Base-by-base conservation (phyloP, 768 basidiomycete species). In the Gymnopilus dilepis region DNA sequence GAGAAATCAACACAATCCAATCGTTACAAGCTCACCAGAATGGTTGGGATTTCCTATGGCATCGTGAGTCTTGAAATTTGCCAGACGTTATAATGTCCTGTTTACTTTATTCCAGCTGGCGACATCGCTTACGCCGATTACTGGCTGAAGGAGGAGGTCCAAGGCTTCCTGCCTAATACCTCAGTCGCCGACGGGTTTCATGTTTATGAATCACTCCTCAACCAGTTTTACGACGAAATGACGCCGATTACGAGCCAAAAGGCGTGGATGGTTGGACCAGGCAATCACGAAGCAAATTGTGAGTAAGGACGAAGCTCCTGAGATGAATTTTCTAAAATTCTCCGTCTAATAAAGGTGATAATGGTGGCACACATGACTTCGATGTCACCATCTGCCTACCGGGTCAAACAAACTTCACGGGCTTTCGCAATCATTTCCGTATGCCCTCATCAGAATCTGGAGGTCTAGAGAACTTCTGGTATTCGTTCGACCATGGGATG, bases 281-380 rank as follows among this genome's bases (percentile, higher is more conserved):
- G 67, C 26, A 69, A 69, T 40, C 67, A 69, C 24, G 65, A 69
- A 47, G 63, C 67, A 2, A 69, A 67, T 40, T 67, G 65, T 66
- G 43, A 58, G 62, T 40, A 50, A 45, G 21, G 15, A 30, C 6
- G 0, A 15, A 9, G 13, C 1, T 17, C 15, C 9, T 31, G 30
- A 17, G n/a, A n/a, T n/a, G n/a, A n/a, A n/a, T n/a, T n/a, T n/a
- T n/a, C n/a, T n/a, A n/a, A n/a, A n/a, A n/a, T n/a, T n/a, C n/a
- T n/a, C n/a, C n/a, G n/a, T n/a, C n/a, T n/a, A n/a, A n/a, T n/a
- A 13, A 12, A 65, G 64, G 64, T 24, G 62, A 65, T 40, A 58
- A 65, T 38, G 65, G 67, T 30, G 47, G 47, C 28, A 50, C 47
- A 7, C 47, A 50, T 22, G 47, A 28, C 11, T 50, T 50, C 42